phyloP scores from a whole-genome alignment of 1,284 basidiomycete genomes.

The Ustilago xerochloae region DNA sequence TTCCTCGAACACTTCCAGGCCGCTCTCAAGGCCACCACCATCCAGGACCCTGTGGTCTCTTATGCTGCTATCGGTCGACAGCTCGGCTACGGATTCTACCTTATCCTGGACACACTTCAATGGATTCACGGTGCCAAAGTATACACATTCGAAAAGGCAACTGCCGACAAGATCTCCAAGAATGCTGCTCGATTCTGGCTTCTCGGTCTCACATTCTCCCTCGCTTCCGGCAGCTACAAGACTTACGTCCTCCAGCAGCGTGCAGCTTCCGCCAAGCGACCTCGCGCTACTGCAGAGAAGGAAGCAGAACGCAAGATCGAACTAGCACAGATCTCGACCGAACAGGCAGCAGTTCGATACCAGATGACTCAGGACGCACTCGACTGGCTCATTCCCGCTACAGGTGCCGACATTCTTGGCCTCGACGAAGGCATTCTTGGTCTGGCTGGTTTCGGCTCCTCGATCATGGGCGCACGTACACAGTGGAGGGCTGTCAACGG shows the following conservation, averaged over 20 bases:
- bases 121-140: slow-evolving; percentile 67
- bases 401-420: slow-evolving; percentile 80
- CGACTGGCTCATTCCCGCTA: slow-evolving; percentile 89
- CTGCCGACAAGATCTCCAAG: slow-evolving; percentile 76
- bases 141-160: slow-evolving; percentile 72
- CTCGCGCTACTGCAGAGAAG: slow-evolving; percentile 73
- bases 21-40: slow-evolving; percentile 79
- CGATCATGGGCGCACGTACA: slow-evolving; percentile 63
- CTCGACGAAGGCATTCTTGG: slow-evolving; percentile 80
- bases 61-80: slow-evolving; percentile 85
- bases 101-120: slow-evolving; percentile 70
- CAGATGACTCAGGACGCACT: slow-evolving; percentile 84
- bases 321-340: slow-evolving; percentile 75
- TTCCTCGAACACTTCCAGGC: slow-evolving; percentile 94
- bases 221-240: slow-evolving; percentile 64
- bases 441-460: slow-evolving; percentile 62
- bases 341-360: slow-evolving; percentile 75
- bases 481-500: slow-evolving; percentile 68
- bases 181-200: slow-evolving; percentile 90
- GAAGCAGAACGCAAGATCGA: slow-evolving; percentile 77
- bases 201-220: slow-evolving; percentile 72
- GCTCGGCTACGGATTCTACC: slow-evolving; percentile 89
- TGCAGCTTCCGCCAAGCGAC: slow-evolving; percentile 45
- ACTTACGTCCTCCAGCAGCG: slow-evolving; percentile 64
- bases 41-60: slow-evolving; percentile 78